Conservation (phyloP, 805 yeast species). For the Pichia thaimueangensis region DNA sequence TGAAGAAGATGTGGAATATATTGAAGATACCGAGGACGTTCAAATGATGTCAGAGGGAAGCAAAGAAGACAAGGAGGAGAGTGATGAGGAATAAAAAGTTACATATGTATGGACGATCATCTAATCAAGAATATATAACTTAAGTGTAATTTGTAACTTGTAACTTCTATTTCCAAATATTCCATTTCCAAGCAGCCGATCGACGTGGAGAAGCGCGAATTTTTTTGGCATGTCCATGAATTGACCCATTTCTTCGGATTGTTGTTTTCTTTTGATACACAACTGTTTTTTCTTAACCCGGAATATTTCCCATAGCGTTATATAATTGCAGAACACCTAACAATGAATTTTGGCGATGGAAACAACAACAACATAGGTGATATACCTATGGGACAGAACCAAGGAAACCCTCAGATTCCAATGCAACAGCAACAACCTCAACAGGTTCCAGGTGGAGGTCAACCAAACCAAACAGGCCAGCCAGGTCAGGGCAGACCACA, state of each 20-base stretch:
- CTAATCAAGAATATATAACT: too few species aligned
- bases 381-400: background rate
- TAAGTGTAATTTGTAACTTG: too few species aligned
- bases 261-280: too few species aligned
- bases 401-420: background rate
- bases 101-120: too few species aligned
- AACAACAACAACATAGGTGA: background rate
- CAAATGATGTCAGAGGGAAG: too few species aligned
- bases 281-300: too few species aligned
- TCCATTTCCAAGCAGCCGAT: too few species aligned
- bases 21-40: constrained; percentile 20
- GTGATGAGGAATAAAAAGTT: constrained; percentile 14
- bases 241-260: too few species aligned
- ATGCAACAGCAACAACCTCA: background rate
- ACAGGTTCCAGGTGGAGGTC: background rate
- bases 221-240: too few species aligned
- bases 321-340: too few species aligned
- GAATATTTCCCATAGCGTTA: background rate
- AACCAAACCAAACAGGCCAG: background rate
- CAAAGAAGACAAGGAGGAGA: constrained; percentile 23
- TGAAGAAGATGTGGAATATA: constrained; percentile 17
- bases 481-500: constrained; percentile 13
- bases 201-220: too few species aligned
- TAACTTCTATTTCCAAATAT: too few species aligned
- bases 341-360: background rate